These are phyloP conservation scores for Psilocybe azurescens DNA, from an alignment of 768 basidiomycete genomes.

Conservation along the genomic window DNA sequence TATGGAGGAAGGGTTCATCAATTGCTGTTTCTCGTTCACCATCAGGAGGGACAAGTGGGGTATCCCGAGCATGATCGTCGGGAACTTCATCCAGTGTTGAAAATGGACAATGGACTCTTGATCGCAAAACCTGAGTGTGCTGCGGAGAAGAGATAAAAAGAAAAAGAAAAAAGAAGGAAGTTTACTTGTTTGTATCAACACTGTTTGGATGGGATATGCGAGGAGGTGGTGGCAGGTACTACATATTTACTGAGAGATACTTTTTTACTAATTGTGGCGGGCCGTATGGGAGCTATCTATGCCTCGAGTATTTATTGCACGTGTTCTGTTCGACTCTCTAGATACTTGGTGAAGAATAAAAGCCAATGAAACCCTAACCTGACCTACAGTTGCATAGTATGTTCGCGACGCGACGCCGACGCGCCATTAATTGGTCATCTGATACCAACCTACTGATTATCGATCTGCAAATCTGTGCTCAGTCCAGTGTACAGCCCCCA, in stretches of 20 bases:
- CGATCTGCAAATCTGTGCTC: not conserved
- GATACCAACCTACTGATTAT: slow-evolving; percentile 5
- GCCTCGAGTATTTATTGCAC: slow-evolving; percentile 4
- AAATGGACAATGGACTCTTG: too few relatives aligned
- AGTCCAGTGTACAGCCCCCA: not conserved
- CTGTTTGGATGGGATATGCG: slow-evolving; percentile 34
- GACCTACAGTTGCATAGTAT: not conserved
- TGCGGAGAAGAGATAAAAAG: not conserved
- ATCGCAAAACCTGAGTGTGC: not conserved
- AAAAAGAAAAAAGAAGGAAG: not conserved
- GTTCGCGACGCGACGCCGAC: slow-evolving; percentile 2
- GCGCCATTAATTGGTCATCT: slow-evolving; percentile 10
- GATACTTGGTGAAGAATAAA: not conserved
- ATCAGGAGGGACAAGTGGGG: slow-evolving; percentile 86
- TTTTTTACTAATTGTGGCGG: not conserved
- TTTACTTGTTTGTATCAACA: not conserved
- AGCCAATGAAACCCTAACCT: not conserved
- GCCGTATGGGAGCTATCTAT: not conserved
- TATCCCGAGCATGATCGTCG: slow-evolving; percentile 90
- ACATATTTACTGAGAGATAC: not conserved
- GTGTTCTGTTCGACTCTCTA: not conserved
- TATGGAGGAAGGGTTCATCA: slow-evolving; percentile 77
- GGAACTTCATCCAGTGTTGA: slow-evolving; percentile 81
- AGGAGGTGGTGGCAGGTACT: slow-evolving; percentile 49
- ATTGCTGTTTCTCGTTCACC: slow-evolving; percentile 91